phyloP scores from a whole-genome alignment of 257 asterid species.

The Forsythia viridissima region DNA sequence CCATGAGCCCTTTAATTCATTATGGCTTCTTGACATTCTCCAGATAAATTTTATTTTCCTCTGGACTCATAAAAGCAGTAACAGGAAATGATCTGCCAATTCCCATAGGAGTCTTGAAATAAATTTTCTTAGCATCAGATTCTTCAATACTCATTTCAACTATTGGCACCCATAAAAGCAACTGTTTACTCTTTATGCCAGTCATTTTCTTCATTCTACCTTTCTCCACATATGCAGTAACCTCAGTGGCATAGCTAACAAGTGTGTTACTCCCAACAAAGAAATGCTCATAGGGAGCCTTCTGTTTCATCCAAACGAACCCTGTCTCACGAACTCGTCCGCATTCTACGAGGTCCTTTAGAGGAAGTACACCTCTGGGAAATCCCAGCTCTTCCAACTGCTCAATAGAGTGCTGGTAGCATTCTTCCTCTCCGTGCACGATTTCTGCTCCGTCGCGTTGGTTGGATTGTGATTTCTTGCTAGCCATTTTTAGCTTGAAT shows the following conservation, averaged over 20 bases:
- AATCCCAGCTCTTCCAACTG: conserved; percentile 75
- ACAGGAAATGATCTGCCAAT: conserved; percentile 81
- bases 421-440: conserved; percentile 60
- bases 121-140: conserved; percentile 41
- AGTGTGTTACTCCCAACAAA: conserved; percentile 53
- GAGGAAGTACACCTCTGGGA: conserved; percentile 83
- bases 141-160: conserved; percentile 85
- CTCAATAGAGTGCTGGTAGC: conserved; percentile 58
- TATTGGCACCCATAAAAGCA: conserved; percentile 90
- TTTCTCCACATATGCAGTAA: conserved; percentile 79
- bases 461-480: conserved; percentile 34
- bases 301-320: conserved; percentile 91
- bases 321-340: conserved; percentile 80
- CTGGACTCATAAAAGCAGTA: conserved; percentile 75
- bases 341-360: conserved; percentile 83
- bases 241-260: conserved; percentile 76
- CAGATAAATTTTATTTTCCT: conserved; percentile 47
- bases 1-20: not conserved
- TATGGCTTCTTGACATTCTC: conserved; percentile 28
- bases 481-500: conserved; percentile 41
- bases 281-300: conserved; percentile 76
- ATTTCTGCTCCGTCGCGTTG: conserved; percentile 67
- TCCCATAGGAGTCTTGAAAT: conserved; percentile 88
- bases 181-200: conserved; percentile 84
- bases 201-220: conserved; percentile 91